A percentile compares a stretch with the other conserved stretches of the same genome.
phyloP scores from a whole-genome alignment of 495 filamentous ascomycete genomes.

The Neurospora africana region DNA sequence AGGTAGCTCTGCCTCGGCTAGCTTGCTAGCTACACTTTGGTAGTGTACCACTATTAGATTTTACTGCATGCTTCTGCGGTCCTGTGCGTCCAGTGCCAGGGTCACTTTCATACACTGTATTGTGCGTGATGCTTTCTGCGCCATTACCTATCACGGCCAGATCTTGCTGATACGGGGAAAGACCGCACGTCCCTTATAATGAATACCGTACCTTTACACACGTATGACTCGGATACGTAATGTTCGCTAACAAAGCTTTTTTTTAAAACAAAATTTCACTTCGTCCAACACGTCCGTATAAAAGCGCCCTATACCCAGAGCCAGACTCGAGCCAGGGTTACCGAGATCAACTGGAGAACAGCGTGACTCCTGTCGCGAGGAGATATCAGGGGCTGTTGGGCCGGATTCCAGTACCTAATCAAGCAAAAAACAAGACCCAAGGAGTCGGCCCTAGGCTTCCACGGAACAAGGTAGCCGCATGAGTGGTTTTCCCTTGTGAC shows the following conservation, averaged over 20 bases:
- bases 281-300: background rate
- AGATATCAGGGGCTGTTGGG: background rate
- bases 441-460: background rate
- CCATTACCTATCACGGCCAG: background rate
- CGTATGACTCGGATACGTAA: background rate
- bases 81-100: background rate
- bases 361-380: background rate
- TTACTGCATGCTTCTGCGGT: background rate
- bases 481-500: conserved; percentile 23
- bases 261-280: background rate
- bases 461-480: conserved; percentile 3
- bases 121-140: background rate
- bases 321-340: background rate
- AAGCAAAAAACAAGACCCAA: background rate
- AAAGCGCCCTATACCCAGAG: background rate
- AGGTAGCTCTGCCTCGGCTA: background rate
- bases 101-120: background rate
- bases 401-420: background rate
- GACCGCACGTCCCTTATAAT: background rate
- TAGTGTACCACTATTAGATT: background rate
- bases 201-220: background rate
- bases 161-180: background rate
- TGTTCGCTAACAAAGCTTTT: background rate
- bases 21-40: background rate
- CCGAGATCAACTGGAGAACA: background rate